phyloP scores from a whole-genome alignment of 768 basidiomycete genomes.

The Clitopilus passeckerianus region DNA sequence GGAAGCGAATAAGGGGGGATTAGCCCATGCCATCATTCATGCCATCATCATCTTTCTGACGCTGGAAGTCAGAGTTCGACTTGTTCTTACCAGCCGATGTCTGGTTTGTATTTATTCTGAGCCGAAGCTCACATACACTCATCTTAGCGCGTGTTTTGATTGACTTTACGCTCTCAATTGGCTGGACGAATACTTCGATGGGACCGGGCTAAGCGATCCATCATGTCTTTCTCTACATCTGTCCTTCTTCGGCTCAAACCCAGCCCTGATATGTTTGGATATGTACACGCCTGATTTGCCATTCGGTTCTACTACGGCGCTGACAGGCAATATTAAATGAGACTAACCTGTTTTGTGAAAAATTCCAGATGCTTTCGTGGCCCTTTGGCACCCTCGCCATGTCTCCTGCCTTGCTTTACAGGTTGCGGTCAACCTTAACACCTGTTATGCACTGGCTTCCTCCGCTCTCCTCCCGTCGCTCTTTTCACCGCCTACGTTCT shows the following conservation, averaged over 20 bases:
- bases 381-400: not conserved
- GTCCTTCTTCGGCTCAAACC: not conserved
- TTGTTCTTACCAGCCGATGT: not conserved
- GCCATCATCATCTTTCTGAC: not conserved
- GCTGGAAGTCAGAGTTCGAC: not conserved
- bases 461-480: conserved; percentile 19
- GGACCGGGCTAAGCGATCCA: not conserved
- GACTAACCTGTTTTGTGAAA: not conserved
- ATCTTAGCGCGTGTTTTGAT: too few species aligned
- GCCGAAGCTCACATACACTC: too few species aligned
- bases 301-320: not conserved
- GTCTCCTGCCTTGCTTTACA: not conserved
- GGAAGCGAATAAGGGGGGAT: not conserved
- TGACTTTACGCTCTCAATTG: too few species aligned
- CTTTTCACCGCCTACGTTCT: conserved; percentile 36
- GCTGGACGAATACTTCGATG: too few species aligned
- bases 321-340: not conserved
- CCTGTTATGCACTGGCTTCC: not conserved
- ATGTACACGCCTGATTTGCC: not conserved
- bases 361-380: not conserved
- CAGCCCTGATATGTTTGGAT: not conserved
- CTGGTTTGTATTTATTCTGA: too few species aligned
- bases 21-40: not conserved
- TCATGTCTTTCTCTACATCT: not conserved
- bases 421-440: not conserved